Base-by-base conservation (phyloP, 2,329 filamentous ascomycete genomes). In the Penicillium sumatraense region DNA sequence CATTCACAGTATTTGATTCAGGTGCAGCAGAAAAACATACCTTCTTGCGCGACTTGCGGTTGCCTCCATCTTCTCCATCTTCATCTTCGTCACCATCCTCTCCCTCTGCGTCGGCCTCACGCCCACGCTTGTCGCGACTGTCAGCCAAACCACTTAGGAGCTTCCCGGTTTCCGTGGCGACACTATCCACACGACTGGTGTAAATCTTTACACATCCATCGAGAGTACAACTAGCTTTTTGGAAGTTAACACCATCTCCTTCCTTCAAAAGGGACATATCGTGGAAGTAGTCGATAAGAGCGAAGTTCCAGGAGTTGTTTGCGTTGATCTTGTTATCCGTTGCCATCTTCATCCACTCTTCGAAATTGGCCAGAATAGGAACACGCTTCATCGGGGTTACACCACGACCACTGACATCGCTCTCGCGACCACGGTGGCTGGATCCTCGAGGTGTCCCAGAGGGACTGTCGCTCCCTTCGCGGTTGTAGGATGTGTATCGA, bases 341-440 rank as follows among this genome's bases (percentile, higher is more conserved):
- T 2, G 95, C 95, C 92, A 99, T 96, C 82, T 98, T 99, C 92
- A 99, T 98, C 95, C 93, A 98, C 73, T 99, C 95, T 74, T 99
- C 95, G 68, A 98, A 99, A 76, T 99, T 99, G 69, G 95, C 95
- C 51, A 99, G 81, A 66, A 99, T 89, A 1, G 95, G 95, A 24
- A 96, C 91, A 58, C 93, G 89, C 82, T 96, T 96, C 89, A 96
- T 93, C 51, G 93, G 95, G 56, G 95, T 97, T 51, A 96, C 89
- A 33, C 89, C 90, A 27, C 86, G 42, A 90, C 88, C 67, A 56
- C 86, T 81, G 31, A 86, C 84, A 61, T 86, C 81, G 60, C 57
- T 75, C 35, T 73, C 73, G 49, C 72, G 70, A 26, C 64, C 62
- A 33, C 75, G 70, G 54, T 65, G 67, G 31, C 65, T 60, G 13